Evolutionary conservation across 345 rosid species (phyloP), one percentile per base, ranked within the genome.

Genomic region (Brassica cretica): DNA sequence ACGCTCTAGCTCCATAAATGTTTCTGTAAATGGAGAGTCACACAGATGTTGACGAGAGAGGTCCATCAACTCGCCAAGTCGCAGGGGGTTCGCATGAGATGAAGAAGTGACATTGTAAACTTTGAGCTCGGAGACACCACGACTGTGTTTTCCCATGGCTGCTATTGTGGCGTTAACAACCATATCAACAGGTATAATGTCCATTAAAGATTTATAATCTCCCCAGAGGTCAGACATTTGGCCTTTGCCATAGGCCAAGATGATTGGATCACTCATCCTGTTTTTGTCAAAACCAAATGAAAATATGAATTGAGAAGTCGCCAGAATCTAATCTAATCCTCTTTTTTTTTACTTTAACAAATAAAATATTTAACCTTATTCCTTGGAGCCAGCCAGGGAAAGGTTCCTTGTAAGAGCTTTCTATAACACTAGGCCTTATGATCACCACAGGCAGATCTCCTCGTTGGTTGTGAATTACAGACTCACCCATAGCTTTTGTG

Each of bases 341-440:
- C 1, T 49, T 49, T 62, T 27, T 55, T 19, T 70, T 6, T 69
- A 10, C 44, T 10, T 39, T 39, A 10, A 39, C 11, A 39, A 39
- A 39, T 8, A 6, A 44, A 68, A 25, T 25, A 4, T 16, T 7
- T 12, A 25, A 78, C 81, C 72, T 72, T 15, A 71, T 18, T 71
- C 98, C 97, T 87, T 92, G 97, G 71, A 83, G 82, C 98, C 97
- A 94, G 12, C 98, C 93, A 0, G 95, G 88, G 78, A 92, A 94
- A 6, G 97, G 93, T 55, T 94, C 97, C 12, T 76, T 87, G 84
- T 72, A 90, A 37, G 98, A 90, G 78, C 98, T 89, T 44, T 88
- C 89, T 5, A 92, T 46, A 27, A 82, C 76, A 6, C 96, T 83
- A 1, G 98, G 97, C 14, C 98, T 89, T 51, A 87, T 70, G 44